Conservation (phyloP, 306 rosid genomes). For the Benincasa hispida region DNA sequence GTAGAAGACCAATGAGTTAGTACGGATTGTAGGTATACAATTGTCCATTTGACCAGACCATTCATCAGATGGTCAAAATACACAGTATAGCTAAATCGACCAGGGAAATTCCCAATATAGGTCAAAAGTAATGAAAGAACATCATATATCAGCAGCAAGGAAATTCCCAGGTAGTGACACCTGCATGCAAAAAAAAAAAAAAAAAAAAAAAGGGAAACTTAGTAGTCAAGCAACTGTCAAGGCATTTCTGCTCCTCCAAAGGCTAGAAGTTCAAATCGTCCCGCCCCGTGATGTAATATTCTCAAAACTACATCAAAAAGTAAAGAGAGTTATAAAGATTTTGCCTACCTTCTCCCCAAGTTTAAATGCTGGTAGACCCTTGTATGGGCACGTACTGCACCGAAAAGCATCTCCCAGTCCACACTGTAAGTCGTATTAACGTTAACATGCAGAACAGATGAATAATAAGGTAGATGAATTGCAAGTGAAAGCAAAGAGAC, state of each 20-base stretch:
- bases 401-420: slow-evolving; percentile 97
- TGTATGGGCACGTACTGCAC: slow-evolving; percentile 88
- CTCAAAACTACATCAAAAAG: background rate
- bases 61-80: background rate
- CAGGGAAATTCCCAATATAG: too few relatives aligned
- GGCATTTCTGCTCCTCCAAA: background rate
- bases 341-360: slow-evolving; percentile 80
- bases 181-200: slow-evolving; percentile 24
- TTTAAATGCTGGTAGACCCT: slow-evolving; percentile 87
- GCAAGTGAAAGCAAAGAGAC: background rate
- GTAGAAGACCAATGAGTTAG: background rate
- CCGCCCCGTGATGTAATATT: background rate
- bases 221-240: background rate
- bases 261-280: background rate
- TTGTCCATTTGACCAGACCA: background rate
- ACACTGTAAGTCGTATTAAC: slow-evolving; percentile 47
- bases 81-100: background rate
- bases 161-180: slow-evolving; percentile 49
- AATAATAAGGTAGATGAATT: background rate
- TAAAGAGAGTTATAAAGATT: background rate
- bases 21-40: background rate
- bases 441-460: background rate
- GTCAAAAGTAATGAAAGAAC: too few relatives aligned
- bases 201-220: background rate
- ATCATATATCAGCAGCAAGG: slow-evolving; percentile 68